Evolutionary conservation across 2,329 filamentous ascomycete genomes (phyloP), one percentile per base, ranked within the genome.

Genomic region (Colletotrichum costaricense): DNA sequence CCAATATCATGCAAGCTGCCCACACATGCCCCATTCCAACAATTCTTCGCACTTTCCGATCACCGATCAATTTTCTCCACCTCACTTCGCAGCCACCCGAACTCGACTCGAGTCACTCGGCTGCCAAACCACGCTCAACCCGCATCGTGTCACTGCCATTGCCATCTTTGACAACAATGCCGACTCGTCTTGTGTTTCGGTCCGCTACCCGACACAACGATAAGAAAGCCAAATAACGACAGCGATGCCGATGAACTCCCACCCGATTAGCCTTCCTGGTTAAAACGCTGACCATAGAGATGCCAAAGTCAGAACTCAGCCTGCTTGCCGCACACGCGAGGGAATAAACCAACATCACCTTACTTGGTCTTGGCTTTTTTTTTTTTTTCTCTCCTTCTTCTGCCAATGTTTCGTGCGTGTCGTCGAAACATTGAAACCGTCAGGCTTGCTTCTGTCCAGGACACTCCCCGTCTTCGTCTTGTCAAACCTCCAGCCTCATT

Each of bases 321-420:
- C n/a, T 28, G 49, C n/a, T 24, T 54, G 62, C 63, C 63, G 30
- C 56, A 33, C 24, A n/a, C 24, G 52, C 60, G 35, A 52, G 22
- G 54, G 30, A 46, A 57, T 30, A 68, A 42, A 49, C 30, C 54
- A 26, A 46, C 24, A 46, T 30, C 14, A n/a, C 12, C 24, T 62
- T 54, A 38, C 33, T 56, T 60, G 59, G 33, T 55, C 55, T 72
- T 60, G 58, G 59, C 30, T 69, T 35, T 49, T 35, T 68, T 63
- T 16, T 9, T 42, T 72, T 59, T 69, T 42, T 72, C 55, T 69
- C 33, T 62, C 14, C 58, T 69, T 54, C 16, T 58, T 69, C 60
- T 69, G 66, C 58, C 66, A 42, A 64, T 42, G 59, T 73, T 73
- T 60, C 59, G 66, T 69, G 66, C 70, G 59, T 58, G 54, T 69